Evolutionary conservation across 148 eudicot genomes (phyloP).

Genomic region (Chenopodium berlandieri): DNA sequence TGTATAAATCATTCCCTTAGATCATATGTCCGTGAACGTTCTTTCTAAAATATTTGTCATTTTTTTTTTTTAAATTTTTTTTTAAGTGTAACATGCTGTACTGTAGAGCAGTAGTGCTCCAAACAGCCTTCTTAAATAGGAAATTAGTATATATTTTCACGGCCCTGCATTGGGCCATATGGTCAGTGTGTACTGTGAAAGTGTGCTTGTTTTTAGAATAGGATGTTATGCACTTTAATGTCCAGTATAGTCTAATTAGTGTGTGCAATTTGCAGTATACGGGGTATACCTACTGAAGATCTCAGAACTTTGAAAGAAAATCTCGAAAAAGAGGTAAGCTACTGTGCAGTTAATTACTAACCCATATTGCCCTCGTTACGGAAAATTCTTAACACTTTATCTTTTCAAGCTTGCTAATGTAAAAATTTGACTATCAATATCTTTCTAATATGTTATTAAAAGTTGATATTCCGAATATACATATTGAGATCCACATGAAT

Average conservation of each 20-base stretch:
- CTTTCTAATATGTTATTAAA: too few species aligned
- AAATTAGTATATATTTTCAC: too few species aligned
- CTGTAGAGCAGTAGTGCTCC: background rate
- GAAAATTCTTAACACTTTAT: background rate
- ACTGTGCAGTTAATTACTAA: background rate
- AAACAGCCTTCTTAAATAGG: too few species aligned
- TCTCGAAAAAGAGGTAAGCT: conserved; percentile 79
- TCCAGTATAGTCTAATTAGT: conserved; percentile 6
- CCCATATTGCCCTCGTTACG: background rate
- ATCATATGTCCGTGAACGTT: background rate
- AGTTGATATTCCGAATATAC: too few species aligned
- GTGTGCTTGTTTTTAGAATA: background rate
- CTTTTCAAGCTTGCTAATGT: too few species aligned
- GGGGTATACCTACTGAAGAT: conserved; percentile 64
- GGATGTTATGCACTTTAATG: background rate
- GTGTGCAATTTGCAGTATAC: conserved; percentile 48
- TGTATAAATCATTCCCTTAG: background rate
- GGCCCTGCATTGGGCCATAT: background rate
- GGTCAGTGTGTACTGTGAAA: background rate
- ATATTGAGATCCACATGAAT: too few species aligned
- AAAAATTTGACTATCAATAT: too few species aligned
- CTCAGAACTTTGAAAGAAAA: conserved; percentile 69
- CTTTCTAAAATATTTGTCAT: background rate
- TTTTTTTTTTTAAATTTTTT: background rate
- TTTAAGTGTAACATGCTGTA: background rate